Percentiles rank a stretch among this genome's conserved stretches.
Evolutionary conservation across 768 basidiomycete genomes (phyloP).

Genomic region (Sarcomyxa edulis): DNA sequence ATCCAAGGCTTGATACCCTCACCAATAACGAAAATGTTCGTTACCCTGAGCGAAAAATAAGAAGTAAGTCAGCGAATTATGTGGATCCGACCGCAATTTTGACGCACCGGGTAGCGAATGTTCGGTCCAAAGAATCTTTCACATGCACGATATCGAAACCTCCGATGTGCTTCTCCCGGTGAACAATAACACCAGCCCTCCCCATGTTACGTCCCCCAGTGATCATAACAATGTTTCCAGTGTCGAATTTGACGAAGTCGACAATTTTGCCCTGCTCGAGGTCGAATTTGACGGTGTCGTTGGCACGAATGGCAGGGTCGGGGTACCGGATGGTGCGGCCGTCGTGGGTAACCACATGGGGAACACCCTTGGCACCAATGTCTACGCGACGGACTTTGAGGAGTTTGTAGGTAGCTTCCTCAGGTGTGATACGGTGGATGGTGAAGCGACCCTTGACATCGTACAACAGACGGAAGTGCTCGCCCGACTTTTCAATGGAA

Average conservation of each 20-base stretch:
- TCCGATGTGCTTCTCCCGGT: conserved; percentile 96
- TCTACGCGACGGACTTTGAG: conserved; percentile 91
- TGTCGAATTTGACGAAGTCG: conserved; percentile 93
- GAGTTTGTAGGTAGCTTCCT: conserved; percentile 97
- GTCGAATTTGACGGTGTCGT: conserved; percentile 98
- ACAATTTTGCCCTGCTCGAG: conserved; percentile 91
- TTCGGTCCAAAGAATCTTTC: conserved; percentile 90
- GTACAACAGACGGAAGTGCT: conserved; percentile 99
- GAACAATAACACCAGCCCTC: conserved; percentile 91
- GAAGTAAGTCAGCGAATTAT: too few relatives aligned
- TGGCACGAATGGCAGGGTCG: conserved; percentile 90
- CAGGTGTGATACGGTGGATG: conserved; percentile 97
- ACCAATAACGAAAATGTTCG: conserved; percentile 98
- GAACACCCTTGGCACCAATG: conserved; percentile 89
- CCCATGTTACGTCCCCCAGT: conserved; percentile 99
- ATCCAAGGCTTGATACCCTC: conserved; percentile 95
- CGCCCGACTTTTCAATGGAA: conserved; percentile 95
- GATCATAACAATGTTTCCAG: conserved; percentile 94
- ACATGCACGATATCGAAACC: conserved; percentile 99
- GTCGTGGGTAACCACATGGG: conserved; percentile 97
- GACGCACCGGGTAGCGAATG: conserved; percentile 93
- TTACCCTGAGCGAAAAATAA: conserved; percentile 49
- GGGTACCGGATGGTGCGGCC: conserved; percentile 99
- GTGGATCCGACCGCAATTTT: background rate
- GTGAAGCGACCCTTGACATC: conserved; percentile 99